phyloP scores from a whole-genome alignment of 2,329 filamentous ascomycete species.

The Talaromyces funiculosus region DNA sequence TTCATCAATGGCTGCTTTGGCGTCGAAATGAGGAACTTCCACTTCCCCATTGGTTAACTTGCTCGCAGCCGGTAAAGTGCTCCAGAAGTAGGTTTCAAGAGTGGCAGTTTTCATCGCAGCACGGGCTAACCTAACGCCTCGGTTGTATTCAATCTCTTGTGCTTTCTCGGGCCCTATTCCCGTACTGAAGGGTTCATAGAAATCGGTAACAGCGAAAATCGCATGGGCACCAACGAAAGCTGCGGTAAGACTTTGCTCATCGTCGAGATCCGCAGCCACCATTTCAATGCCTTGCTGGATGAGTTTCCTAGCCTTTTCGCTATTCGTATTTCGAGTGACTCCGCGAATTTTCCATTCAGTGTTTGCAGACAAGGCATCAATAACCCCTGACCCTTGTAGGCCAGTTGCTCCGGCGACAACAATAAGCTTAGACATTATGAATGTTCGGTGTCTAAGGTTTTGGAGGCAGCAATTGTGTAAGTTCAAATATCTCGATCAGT shows the following conservation, averaged over 20 bases:
- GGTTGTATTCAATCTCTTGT: neutral
- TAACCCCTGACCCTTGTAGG: constrained; percentile 17
- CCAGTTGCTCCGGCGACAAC: constrained; percentile 35
- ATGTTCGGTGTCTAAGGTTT: neutral
- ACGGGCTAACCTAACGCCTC: constrained; percentile 49
- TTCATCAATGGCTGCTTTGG: constrained; percentile 4
- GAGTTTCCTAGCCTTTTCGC: constrained; percentile 19
- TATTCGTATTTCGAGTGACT: constrained; percentile 27
- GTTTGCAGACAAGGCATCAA: constrained; percentile 2
- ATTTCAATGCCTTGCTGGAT: constrained; percentile 24
- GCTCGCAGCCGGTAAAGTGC: constrained; percentile 44
- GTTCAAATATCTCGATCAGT: neutral
- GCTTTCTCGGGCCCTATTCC: constrained; percentile 3
- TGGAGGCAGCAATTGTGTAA: neutral
- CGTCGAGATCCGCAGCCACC: constrained; percentile 25
- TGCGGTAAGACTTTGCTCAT: constrained; percentile 22
- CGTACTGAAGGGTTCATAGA: constrained; percentile 27
- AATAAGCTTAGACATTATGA: constrained; percentile 25
- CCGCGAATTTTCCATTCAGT: constrained; percentile 22
- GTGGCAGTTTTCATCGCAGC: constrained; percentile 38
- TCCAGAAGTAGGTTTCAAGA: constrained; percentile 45
- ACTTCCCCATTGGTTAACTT: constrained; percentile 40
- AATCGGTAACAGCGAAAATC: constrained; percentile 54
- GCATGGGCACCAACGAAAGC: constrained; percentile 41
- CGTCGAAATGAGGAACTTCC: constrained; percentile 7